These are phyloP conservation scores for Auriscalpium vulgare DNA, from an alignment of 768 basidiomycete genomes.

Conservation along the genomic window DNA sequence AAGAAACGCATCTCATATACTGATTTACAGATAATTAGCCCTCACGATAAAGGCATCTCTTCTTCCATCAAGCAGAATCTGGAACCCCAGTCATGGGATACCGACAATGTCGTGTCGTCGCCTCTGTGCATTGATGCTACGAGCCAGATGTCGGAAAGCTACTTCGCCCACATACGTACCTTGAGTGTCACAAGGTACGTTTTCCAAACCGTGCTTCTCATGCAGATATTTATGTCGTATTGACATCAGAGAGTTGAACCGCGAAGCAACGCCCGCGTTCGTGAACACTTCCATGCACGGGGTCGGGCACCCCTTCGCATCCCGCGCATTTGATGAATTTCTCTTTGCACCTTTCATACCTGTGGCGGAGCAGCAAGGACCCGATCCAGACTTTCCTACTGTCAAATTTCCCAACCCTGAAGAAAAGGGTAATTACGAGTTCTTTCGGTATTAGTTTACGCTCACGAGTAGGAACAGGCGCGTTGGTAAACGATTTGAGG, in stretches of 20 bases:
- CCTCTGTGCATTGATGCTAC: constrained; percentile 49
- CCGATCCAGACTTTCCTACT: constrained; percentile 83
- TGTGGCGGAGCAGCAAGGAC: constrained; percentile 57
- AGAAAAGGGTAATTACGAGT: constrained; percentile 55
- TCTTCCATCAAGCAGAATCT: constrained; percentile 53
- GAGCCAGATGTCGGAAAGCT: constrained; percentile 46
- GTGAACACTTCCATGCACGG: constrained; percentile 92
- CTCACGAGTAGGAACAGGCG: constrained; percentile 11
- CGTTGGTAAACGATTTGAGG: constrained; percentile 13
- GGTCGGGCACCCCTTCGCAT: constrained; percentile 63
- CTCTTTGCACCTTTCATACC: constrained; percentile 53
- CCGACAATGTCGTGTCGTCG: constrained; percentile 29
- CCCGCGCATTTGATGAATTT: constrained; percentile 46
- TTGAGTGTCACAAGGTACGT: constrained; percentile 16
- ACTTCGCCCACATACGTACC: constrained; percentile 38
- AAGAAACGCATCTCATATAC: neutral
- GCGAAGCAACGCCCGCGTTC: constrained; percentile 40
- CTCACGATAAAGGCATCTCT: constrained; percentile 77
- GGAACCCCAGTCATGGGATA: constrained; percentile 41
- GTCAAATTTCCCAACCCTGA: constrained; percentile 86
- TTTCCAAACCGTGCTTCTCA: neutral
- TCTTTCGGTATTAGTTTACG: neutral
- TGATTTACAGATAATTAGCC: constrained; percentile 62
- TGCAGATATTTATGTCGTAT: neutral
- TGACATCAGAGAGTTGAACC: constrained; percentile 28